Evolutionary conservation across 306 rosid genomes (phyloP).

Genomic region (Cicer arietinum): DNA sequence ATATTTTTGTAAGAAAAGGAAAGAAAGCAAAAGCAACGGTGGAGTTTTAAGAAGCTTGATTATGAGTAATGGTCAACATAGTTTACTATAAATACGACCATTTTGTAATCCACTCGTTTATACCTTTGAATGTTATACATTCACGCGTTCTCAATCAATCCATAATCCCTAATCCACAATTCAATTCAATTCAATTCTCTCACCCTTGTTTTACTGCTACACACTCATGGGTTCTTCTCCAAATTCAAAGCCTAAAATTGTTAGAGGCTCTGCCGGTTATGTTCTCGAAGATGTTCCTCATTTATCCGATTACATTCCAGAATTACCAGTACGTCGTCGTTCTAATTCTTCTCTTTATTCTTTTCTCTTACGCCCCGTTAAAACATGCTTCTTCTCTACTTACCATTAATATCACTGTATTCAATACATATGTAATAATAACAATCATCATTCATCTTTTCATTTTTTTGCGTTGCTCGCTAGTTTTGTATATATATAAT

Average conservation of each 20-base stretch:
- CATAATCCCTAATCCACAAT: no score
- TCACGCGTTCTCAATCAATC: slow-evolving; percentile 1
- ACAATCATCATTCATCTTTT: neutral
- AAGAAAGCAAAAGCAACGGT: neutral
- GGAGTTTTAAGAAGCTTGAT: neutral
- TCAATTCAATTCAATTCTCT: neutral
- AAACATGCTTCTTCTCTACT: slow-evolving; percentile 35
- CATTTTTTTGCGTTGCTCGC: no score
- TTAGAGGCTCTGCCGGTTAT: slow-evolving; percentile 65
- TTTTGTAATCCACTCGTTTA: neutral
- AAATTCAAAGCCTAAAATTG: slow-evolving; percentile 52
- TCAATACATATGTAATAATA: no score
- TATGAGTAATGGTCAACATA: neutral
- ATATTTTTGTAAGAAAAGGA: no score
- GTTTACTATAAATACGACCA: slow-evolving; percentile 10
- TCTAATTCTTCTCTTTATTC: neutral
- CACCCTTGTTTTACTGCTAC: no score
- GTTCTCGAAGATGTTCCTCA: slow-evolving; percentile 90
- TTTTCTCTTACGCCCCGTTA: slow-evolving; percentile 39
- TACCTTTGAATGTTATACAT: slow-evolving; percentile 1
- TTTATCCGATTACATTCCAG: slow-evolving; percentile 70
- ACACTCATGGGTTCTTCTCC: slow-evolving; percentile 46
- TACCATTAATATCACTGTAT: neutral
- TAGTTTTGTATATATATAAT: neutral
- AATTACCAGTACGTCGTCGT: slow-evolving; percentile 70